Conservation (phyloP, 257 asterid species). For the Fraxinus anomala region DNA sequence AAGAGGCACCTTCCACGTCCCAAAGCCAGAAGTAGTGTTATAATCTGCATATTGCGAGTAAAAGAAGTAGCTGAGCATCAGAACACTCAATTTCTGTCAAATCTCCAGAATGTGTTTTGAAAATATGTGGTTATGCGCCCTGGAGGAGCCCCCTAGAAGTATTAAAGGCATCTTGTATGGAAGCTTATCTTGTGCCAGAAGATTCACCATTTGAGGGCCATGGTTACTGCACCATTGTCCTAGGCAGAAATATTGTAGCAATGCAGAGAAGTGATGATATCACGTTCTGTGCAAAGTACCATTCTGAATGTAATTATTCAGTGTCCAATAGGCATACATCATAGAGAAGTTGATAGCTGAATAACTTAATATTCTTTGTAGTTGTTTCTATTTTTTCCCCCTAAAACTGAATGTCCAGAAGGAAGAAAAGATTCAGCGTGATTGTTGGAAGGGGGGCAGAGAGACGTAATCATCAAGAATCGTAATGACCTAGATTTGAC, state of each 20-base stretch:
- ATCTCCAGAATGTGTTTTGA: not conserved
- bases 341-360: not conserved
- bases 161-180: not conserved
- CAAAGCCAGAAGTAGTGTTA: constrained; percentile 6
- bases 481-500: not conserved
- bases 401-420: not conserved
- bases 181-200: not conserved
- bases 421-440: constrained; percentile 2
- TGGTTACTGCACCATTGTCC: not conserved
- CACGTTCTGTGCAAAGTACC: not conserved
- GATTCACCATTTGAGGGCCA: constrained; percentile 5
- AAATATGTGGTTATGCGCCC: not conserved
- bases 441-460: not conserved
- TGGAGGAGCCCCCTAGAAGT: not conserved
- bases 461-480: not conserved
- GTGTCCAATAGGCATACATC: not conserved
- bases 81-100: constrained; percentile 3
- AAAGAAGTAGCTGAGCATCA: constrained; percentile 1
- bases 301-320: not conserved
- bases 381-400: not conserved
- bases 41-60: not conserved
- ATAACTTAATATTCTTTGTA: not conserved
- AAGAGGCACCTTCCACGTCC: constrained; percentile 24
- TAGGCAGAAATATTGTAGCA: not conserved
- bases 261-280: constrained; percentile 2